Evolutionary conservation across 2,329 filamentous ascomycete genomes (phyloP), one percentile per base, ranked within the genome.

Genomic region (Verticillium albo-atrum): DNA sequence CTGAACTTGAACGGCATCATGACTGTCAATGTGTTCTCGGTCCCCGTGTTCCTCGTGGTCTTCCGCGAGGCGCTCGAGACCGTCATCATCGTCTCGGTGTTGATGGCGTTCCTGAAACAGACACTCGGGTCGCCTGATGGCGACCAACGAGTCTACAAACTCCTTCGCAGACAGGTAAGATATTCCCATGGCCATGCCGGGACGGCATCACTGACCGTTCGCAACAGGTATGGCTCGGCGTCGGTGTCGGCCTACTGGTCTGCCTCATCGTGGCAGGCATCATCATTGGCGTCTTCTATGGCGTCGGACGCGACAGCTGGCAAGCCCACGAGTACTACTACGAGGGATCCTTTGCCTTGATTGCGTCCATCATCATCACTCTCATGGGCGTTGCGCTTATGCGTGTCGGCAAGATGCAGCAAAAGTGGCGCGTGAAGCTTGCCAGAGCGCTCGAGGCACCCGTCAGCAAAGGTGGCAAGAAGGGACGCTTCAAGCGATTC

Each of bases 401-500:
- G 7, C 88, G 92, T 27, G 83, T 96, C 58, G 89, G 87, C 62
- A 95, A 94, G 74, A 83, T 95, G 72, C 90, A 92, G 71, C 87
- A 89, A 62, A 95, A 95, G 75, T 96, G 92, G 92, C 84, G 87
- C n/a, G 77, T 89, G 67, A 95, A 95, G 83, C 84, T 96, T 26
- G 84, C 88, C 20, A 84, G 84, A 67, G 85, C 89, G 2, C 75
- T 95, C 30, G 85, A 90, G 65, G 71, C 69, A 1, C 77, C 80
- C 12, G 63, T 79, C 60, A 72, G 71, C 47, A 77, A 81, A 17
- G 77, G 82, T 15, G 75, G 75, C 30, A 69, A 73, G 17, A 70
- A 70, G 3, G 70, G 69, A 26, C 76, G 77, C 68, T 56, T 92
- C 63, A 89, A 89, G 74, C 75, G 77, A 58, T 90, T 84, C 76